Evolutionary conservation across 2,329 filamentous ascomycete genomes (phyloP), one percentile per base, ranked within the genome.

Genomic region (Aspergillus pseudoviridinutans): DNA sequence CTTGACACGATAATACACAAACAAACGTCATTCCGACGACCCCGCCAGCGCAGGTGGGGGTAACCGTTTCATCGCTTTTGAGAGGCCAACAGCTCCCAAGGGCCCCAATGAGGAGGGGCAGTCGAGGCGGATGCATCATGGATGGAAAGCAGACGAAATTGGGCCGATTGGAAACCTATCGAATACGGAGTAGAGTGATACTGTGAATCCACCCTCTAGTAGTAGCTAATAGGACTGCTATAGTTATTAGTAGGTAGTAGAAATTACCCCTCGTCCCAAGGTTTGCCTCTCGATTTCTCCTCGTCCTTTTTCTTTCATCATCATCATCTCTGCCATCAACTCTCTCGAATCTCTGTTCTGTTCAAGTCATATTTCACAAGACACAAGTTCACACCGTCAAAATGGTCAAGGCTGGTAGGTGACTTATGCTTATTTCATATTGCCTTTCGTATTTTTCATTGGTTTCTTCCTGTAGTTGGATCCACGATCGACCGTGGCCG

Each of bases 351-450:
- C 27, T 51, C 28, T 51, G 29, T 49, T 51, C 28, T 51, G 29
- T 49, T 38, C 44, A 28, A 61, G 59, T 54, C 47, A 67, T 67
- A 60, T 56, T 51, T 56, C 63, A 68, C 67, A 58, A 38, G 14
- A 38, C 32, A 69, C 60, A 35, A 35, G 71, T 66, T 67, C 60
- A 74, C 78, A 81, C 80, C 81, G 80, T 81, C 89, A 96, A 87
- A 87, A 97, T 97, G 92, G 92, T 97, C 84, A 97, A 96, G 86
- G 92, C 93, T 82, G 91, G 91, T 96, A 86, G 75, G 89, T 85
- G 35, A 50, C 8, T 52, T 41, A 38, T 51, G 12, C 6, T 24
- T 25, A 52, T 52, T 55, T 28, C 60, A 47, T 59, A 54, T 57
- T 56, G 64, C 61, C 65, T 67, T 52, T 55, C 22, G 38, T 28